A percentile compares a stretch with the other conserved stretches of the same genome.
phyloP scores from a whole-genome alignment of 2,329 filamentous ascomycete genomes.

The Epichloe glyceriae region DNA sequence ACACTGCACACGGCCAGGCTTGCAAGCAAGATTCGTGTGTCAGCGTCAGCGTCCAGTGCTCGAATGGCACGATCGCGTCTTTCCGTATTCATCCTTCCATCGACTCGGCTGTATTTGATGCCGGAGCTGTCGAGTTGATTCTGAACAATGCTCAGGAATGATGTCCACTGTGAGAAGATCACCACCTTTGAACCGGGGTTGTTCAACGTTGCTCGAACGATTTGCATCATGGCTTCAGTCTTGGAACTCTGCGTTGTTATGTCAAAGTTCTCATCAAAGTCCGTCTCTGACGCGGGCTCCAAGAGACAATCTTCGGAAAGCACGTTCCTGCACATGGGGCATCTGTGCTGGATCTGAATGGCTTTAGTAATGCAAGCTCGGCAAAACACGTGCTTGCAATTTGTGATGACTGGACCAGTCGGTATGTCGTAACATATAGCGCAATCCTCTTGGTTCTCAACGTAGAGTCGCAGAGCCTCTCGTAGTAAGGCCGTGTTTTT shows the following conservation, averaged over 20 bases:
- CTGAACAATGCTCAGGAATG: conserved; percentile 60
- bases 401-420: conserved; percentile 65
- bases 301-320: conserved; percentile 48
- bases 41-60: conserved; percentile 51
- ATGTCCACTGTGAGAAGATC: conserved; percentile 67
- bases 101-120: conserved; percentile 58
- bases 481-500: conserved; percentile 59
- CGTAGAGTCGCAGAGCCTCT: conserved; percentile 59
- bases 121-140: conserved; percentile 47
- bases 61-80: conserved; percentile 61
- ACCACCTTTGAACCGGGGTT: conserved; percentile 55
- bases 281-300: conserved; percentile 47
- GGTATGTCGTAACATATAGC: conserved; percentile 66
- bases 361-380: conserved; percentile 59
- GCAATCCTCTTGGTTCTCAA: conserved; percentile 74
- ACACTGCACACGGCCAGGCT: conserved; percentile 74
- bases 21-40: conserved; percentile 66
- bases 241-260: conserved; percentile 62
- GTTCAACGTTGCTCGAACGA: conserved; percentile 55
- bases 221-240: conserved; percentile 64
- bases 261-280: conserved; percentile 41
- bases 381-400: conserved; percentile 74
- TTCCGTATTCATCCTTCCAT: conserved; percentile 62
- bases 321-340: conserved; percentile 68
- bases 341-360: conserved; percentile 64